These are phyloP conservation scores for Eucalyptus curtisii DNA, from an alignment of 345 rosid species.

Conservation along the genomic window DNA sequence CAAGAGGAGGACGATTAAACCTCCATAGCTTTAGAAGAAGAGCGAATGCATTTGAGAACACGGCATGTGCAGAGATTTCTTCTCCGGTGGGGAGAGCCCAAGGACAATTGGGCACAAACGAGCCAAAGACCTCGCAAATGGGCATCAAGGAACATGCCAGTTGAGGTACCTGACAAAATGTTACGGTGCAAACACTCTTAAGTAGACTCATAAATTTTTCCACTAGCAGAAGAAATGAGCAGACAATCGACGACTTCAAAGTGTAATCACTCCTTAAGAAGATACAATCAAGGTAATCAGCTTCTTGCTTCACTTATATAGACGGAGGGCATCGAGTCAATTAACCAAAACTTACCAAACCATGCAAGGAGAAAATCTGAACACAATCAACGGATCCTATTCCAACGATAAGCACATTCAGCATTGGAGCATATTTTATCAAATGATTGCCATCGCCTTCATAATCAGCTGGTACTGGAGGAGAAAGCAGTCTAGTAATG, in stretches of 20 bases:
- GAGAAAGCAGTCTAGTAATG: slow-evolving; percentile 74
- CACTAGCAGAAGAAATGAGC: not conserved
- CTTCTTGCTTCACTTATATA: not conserved
- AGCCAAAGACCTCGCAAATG: slow-evolving; percentile 91
- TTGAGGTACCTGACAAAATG: slow-evolving; percentile 54
- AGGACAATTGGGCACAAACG: slow-evolving; percentile 57
- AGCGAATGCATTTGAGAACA: slow-evolving; percentile 87
- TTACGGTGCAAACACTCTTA: not conserved
- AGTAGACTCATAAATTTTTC: not conserved
- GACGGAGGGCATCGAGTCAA: not conserved
- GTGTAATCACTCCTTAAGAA: not conserved
- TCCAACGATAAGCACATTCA: slow-evolving; percentile 79
- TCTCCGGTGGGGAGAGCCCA: slow-evolving; percentile 78
- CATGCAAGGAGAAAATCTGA: slow-evolving; percentile 89
- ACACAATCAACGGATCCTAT: slow-evolving; percentile 83
- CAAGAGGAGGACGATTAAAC: slow-evolving; percentile 89
- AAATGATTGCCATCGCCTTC: slow-evolving; percentile 55
- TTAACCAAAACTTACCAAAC: slow-evolving; percentile 49
- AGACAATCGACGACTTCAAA: not conserved
- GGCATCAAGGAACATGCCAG: slow-evolving; percentile 95
- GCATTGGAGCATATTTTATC: slow-evolving; percentile 67
- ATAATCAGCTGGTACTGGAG: slow-evolving; percentile 55
- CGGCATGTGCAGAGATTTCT: slow-evolving; percentile 66
- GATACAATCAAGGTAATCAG: not conserved
- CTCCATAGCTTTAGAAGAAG: slow-evolving; percentile 94